Conservation (phyloP, 768 basidiomycete species). For the Kockovaella imperatae region DNA sequence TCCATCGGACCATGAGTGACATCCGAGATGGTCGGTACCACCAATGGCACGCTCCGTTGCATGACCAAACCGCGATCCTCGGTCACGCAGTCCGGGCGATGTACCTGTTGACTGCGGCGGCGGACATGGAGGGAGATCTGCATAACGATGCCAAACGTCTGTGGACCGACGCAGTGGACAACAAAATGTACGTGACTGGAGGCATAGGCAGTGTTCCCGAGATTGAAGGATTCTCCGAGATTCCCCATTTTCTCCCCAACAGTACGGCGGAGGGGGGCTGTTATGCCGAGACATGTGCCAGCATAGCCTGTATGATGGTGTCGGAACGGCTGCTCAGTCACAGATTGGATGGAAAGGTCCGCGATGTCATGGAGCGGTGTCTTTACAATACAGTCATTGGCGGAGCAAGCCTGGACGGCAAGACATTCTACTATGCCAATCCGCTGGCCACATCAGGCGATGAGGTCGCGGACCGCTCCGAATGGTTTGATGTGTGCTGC, state of each 20-base stretch:
- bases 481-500: conserved; percentile 22
- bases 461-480: conserved; percentile 13
- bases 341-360: conserved; percentile 12
- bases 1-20: conserved; percentile 4
- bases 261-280: conserved; percentile 21
- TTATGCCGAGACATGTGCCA: conserved; percentile 29
- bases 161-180: conserved; percentile 14
- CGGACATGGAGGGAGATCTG: conserved; percentile 19
- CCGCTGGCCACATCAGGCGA: conserved; percentile 20
- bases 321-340: conserved; percentile 17
- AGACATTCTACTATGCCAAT: conserved; percentile 21
- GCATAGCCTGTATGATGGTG: conserved; percentile 27
- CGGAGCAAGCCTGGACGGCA: conserved; percentile 20
- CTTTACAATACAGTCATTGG: conserved; percentile 21
- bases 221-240: conserved; percentile 21
- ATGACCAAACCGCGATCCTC: conserved; percentile 20
- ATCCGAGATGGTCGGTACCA: conserved; percentile 9
- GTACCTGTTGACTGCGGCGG: conserved; percentile 24
- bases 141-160: conserved; percentile 18
- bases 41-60: conserved; percentile 18
- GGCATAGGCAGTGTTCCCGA: conserved; percentile 16
- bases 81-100: conserved; percentile 24
- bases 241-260: conserved; percentile 14
- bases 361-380: conserved; percentile 19
- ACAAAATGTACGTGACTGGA: conserved; percentile 26